These are phyloP conservation scores for Irpex sp. DNA, from an alignment of 1,284 basidiomycete species.

Conservation along the genomic window DNA sequence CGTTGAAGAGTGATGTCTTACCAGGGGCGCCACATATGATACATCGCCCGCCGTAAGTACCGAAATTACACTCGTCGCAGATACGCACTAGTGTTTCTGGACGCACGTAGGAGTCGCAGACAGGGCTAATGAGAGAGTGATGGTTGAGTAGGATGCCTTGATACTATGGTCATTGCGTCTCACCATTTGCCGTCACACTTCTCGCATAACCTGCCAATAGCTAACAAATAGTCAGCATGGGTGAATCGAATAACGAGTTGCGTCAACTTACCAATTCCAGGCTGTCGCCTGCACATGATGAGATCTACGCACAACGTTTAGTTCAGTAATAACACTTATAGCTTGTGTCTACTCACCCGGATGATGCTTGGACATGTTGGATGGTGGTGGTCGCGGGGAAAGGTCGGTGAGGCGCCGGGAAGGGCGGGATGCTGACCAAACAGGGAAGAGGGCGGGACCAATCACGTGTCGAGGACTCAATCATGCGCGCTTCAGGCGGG, in stretches of 20 bases:
- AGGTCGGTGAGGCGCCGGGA: not conserved
- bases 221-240: slow-evolving; percentile 34
- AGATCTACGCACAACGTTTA: slow-evolving; percentile 55
- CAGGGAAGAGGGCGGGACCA: not conserved
- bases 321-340: slow-evolving; percentile 1
- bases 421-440: not conserved
- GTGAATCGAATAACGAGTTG: not conserved
- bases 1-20: slow-evolving; percentile 33
- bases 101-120: slow-evolving; percentile 99
- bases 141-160: not conserved
- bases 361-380: slow-evolving; percentile 86
- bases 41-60: slow-evolving; percentile 94
- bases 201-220: slow-evolving; percentile 96
- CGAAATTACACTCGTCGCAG: slow-evolving; percentile 99
- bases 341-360: slow-evolving; percentile 56
- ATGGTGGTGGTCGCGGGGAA: slow-evolving; percentile 20
- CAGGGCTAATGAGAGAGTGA: slow-evolving; percentile 65
- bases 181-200: slow-evolving; percentile 99
- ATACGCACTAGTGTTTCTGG: slow-evolving; percentile 97
- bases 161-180: slow-evolving; percentile 23
- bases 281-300: slow-evolving; percentile 95
- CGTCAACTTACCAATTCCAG: slow-evolving; percentile 79
- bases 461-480: not conserved
- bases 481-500: not conserved
- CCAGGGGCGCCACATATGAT: slow-evolving; percentile 96